Percentiles rank a stretch among this genome's conserved stretches.
Evolutionary conservation across 805 yeast species (phyloP).

Genomic region (Saccharomycopsis malanga): DNA sequence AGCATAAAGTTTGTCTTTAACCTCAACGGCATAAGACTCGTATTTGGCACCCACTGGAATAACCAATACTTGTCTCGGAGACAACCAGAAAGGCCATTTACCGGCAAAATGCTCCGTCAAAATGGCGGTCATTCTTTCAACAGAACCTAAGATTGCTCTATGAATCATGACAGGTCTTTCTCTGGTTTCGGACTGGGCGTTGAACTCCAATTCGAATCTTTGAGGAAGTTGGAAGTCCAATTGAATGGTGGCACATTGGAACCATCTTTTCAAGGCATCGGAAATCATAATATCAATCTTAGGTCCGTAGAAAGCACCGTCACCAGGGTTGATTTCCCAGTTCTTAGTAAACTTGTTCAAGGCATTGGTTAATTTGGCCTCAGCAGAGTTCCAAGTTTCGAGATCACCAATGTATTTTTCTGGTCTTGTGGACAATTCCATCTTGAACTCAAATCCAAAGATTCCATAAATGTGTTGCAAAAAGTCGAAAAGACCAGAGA

Average conservation of each 20-base stretch:
- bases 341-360: constrained; percentile 78
- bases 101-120: constrained; percentile 98
- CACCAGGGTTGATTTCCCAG: constrained; percentile 95
- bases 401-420: constrained; percentile 93
- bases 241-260: constrained; percentile 98
- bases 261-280: constrained; percentile 94
- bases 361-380: constrained; percentile 72
- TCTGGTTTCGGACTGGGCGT: constrained; percentile 50
- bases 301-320: constrained; percentile 95
- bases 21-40: constrained; percentile 80
- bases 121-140: constrained; percentile 98
- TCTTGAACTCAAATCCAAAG: constrained; percentile 90
- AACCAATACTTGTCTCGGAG: constrained; percentile 96
- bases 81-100: constrained; percentile 99
- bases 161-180: constrained; percentile 97
- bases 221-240: constrained; percentile 96
- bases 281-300: constrained; percentile 94
- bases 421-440: constrained; percentile 96
- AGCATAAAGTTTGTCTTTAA: constrained; percentile 52
- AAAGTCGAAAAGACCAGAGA: constrained; percentile 78
- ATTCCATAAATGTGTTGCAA: constrained; percentile 79
- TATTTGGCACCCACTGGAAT: constrained; percentile 96
- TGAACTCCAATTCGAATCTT: constrained; percentile 86
- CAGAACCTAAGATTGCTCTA: constrained; percentile 96
- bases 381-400: constrained; percentile 92